Base-by-base conservation (phyloP, 108 stramenopile species). In the Nitzschia sp. region DNA sequence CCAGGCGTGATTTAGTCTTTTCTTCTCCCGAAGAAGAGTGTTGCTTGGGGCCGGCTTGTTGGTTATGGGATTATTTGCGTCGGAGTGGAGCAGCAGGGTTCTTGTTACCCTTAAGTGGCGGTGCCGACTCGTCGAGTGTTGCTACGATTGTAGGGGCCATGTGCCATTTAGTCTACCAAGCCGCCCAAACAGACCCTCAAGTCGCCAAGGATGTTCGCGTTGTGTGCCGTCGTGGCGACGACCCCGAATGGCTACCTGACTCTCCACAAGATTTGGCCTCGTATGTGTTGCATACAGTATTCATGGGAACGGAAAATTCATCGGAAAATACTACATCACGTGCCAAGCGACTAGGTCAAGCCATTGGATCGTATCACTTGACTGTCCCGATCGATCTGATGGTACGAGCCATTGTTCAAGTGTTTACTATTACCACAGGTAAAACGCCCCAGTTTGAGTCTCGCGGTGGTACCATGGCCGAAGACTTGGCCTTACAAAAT, bases 21-120 rank as follows among this genome's bases (percentile, higher is more conserved):
- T 33, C 46, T 31, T 56, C 11, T 46, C 95, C 98, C 2, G 95
- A 98, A 77, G 97, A 99, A 77, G 98, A 99, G 77, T 98, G 98
- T 71, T 96, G 90, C 66, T 66, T 96, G 26, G 99, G 99, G 0
- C 99, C 99, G 1, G 99, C 99, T 24, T 98, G 97, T 82, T 99
- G 99, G 99, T 77, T 99, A 34, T 99, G 99, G 99, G 99, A 99
- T 75, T 99, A 96, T 76, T 64, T 98, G 62, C 84, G 99, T 27
- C 74, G 98, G 23, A 87, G 89, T 9, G 95, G 97, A 28, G 96
- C 97, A 15, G 78, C 87, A 5, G 99, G 99, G 0, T 99, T 92
- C 64, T 91, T 99, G 46, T 82, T 99, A 33, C 99, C 99, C 17
- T 80, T 99, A 27, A 91, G 90, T 69, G 98, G 99, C 28, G 99